These are phyloP conservation scores for Starmerella riodocensis DNA, from an alignment of 805 yeast genomes.

Conservation along the genomic window DNA sequence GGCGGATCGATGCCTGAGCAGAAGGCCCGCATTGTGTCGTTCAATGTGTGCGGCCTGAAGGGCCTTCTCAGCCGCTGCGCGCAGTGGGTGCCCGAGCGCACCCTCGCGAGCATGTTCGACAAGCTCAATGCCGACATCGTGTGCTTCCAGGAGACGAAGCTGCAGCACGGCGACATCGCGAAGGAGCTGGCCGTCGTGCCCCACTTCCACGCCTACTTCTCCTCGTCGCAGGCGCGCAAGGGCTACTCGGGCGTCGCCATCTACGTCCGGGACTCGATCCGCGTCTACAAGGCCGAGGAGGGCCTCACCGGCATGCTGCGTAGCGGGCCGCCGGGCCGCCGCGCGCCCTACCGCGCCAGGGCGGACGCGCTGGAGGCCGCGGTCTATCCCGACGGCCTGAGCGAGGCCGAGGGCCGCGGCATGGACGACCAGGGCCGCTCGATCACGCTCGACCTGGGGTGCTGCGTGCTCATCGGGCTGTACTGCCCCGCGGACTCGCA, in stretches of 20 bases:
- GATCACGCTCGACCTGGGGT: slow-evolving; percentile 52
- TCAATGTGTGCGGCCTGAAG: slow-evolving; percentile 38
- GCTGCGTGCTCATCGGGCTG: slow-evolving; percentile 36
- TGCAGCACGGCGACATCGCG: slow-evolving; percentile 39
- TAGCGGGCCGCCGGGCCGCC: slow-evolving; percentile 1
- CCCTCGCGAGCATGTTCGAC: slow-evolving; percentile 27
- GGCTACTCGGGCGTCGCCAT: slow-evolving; percentile 92
- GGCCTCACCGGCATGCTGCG: slow-evolving; percentile 62
- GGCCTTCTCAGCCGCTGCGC: slow-evolving; percentile 69
- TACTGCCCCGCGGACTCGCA: slow-evolving; percentile 90
- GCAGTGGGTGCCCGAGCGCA: slow-evolving; percentile 57
- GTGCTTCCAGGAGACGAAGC: slow-evolving; percentile 78
- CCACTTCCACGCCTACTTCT: slow-evolving; percentile 50
- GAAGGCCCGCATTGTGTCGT: slow-evolving; percentile 9
- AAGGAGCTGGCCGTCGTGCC: slow-evolving; percentile 38
- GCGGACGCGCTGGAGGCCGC: not conserved
- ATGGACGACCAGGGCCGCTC: slow-evolving; percentile 81
- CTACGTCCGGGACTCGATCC: slow-evolving; percentile 42
- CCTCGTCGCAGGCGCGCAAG: slow-evolving; percentile 52
- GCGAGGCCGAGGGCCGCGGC: slow-evolving; percentile 42
- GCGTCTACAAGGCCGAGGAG: slow-evolving; percentile 68
- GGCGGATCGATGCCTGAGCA: not conserved
- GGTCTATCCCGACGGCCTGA: slow-evolving; percentile 25
- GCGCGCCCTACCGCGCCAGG: slow-evolving; percentile 8
- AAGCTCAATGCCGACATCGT: slow-evolving; percentile 55